Evolutionary conservation across 768 basidiomycete species (phyloP), one percentile per base, ranked within the genome.

Genomic region (Tubosaeta brunneosetosa): DNA sequence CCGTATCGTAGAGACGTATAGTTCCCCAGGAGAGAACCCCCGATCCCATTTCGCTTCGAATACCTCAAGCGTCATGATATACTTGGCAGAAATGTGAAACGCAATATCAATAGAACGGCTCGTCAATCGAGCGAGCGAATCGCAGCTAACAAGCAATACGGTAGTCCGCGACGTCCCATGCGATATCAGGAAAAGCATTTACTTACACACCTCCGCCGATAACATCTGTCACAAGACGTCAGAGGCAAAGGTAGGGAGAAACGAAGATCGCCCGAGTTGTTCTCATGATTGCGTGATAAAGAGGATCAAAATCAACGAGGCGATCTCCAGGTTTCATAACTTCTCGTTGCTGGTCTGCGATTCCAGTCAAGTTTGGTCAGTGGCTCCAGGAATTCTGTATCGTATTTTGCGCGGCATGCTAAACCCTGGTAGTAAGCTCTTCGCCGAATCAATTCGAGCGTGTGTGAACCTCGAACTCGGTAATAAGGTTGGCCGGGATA

Each of bases 401-500:
- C 73, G 49, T 74, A 66, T 19, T 69, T 74, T 16, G 73, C 73
- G 4, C 71, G 62, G 53, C 78, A 80, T 50, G 69, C 67, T n/a
- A 79, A 62, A 52, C 60, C 54, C 25, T 66, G 60, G 51, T 71
- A 73, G 29, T 62, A 62, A 5, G 64, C 47, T 33, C 56, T 47
- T 49, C 55, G 61, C 2, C 61, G 59, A 37, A 65, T 37, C 31
- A 79, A 59, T 42, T 57, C 51, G 6, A 73, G 66, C 41, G 60
- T 40, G 44, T 61, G 69, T 1, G 80, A 78, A 64, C 65, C 66
- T 83, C 82, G 43, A 78, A 61, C 32, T 73, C 70, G 1, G 73
- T 71, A 44, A 83, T 65, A n/a, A 81, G 57, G 8, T 69, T 51
- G 3, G 81, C 68, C 47, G 83, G 74, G 55, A 81, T 75, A 32